Evolutionary conservation across 768 basidiomycete genomes (phyloP).

Genomic region (Trametes maxima): DNA sequence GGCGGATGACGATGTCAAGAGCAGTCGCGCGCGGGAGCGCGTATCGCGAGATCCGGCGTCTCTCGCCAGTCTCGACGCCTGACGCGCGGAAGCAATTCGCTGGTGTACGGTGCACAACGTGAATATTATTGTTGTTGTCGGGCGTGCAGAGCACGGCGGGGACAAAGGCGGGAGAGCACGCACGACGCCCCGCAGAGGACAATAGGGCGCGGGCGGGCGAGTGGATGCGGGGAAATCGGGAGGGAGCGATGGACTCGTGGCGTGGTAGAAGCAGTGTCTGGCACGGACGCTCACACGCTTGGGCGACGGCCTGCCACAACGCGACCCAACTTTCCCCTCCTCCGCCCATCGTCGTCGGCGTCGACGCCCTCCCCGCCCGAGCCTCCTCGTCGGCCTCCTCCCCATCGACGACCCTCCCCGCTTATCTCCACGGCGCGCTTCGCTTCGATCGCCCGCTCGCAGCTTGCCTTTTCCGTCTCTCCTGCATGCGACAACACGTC

Average conservation of each 20-base stretch:
- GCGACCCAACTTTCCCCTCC: constrained; percentile 22
- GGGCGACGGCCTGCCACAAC: constrained; percentile 24
- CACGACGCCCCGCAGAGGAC: no score
- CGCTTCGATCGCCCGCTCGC: constrained; percentile 19
- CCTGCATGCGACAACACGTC: constrained; percentile 27
- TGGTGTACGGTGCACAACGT: no score
- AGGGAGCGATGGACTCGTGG: constrained; percentile 22
- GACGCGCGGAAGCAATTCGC: constrained; percentile 4
- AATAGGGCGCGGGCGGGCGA: no score
- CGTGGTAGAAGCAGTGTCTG: constrained; percentile 25
- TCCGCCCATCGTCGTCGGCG: constrained; percentile 15
- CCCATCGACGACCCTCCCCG: neutral
- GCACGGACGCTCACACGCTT: constrained; percentile 20
- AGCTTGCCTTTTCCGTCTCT: constrained; percentile 19
- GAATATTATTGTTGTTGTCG: no score
- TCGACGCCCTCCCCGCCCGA: constrained; percentile 11
- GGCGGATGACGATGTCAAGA: neutral
- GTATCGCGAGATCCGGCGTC: neutral
- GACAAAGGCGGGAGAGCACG: no score
- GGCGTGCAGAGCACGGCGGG: no score
- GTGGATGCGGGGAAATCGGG: constrained; percentile 13
- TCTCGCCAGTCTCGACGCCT: neutral
- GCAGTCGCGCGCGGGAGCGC: neutral
- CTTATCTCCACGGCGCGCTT: constrained; percentile 8
- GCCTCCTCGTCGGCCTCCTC: constrained; percentile 11